phyloP scores from a whole-genome alignment of 768 basidiomycete species.

The Suillus spraguei region DNA sequence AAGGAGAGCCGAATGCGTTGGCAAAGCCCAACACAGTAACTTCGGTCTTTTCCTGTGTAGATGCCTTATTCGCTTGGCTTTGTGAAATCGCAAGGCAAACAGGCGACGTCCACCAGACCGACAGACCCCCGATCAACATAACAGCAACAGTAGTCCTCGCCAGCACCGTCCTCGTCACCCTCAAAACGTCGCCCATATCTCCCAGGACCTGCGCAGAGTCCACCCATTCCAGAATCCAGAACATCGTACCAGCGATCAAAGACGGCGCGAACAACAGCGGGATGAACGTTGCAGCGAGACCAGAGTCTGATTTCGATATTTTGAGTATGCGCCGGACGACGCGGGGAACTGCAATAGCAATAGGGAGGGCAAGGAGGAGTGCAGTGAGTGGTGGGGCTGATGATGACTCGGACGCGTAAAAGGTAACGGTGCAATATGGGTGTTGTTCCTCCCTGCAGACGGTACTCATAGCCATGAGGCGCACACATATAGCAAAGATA shows the following conservation, averaged over 20 bases:
- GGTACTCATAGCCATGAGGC: conserved; percentile 81
- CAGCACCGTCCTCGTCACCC: conserved; percentile 57
- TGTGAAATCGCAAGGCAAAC: conserved; percentile 70
- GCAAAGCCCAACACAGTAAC: conserved; percentile 80
- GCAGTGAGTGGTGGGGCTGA: conserved; percentile 65
- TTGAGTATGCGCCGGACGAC: conserved; percentile 57
- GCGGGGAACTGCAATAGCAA: conserved; percentile 59
- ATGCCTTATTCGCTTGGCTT: conserved; percentile 26
- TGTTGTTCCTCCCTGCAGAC: conserved; percentile 96
- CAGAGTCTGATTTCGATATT: conserved; percentile 74
- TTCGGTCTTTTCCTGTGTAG: conserved; percentile 39
- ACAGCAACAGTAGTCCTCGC: conserved; percentile 59
- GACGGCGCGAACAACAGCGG: conserved; percentile 58
- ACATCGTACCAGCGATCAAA: conserved; percentile 58
- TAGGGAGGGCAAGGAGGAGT: conserved; percentile 57
- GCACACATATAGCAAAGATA: conserved; percentile 65
- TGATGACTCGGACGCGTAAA: conserved; percentile 74
- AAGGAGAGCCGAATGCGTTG: conserved; percentile 88
- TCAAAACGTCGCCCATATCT: conserved; percentile 44
- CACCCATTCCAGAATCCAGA: conserved; percentile 85
- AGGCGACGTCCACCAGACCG: conserved; percentile 73
- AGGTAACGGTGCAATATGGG: conserved; percentile 87
- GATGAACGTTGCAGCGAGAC: conserved; percentile 67
- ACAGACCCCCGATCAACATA: conserved; percentile 53
- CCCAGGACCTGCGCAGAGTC: conserved; percentile 57